A percentile compares a stretch with the other conserved stretches of the same genome.
phyloP scores from a whole-genome alignment of 192 early-diverging fungal genomes.

The Phycomyces nitens region DNA sequence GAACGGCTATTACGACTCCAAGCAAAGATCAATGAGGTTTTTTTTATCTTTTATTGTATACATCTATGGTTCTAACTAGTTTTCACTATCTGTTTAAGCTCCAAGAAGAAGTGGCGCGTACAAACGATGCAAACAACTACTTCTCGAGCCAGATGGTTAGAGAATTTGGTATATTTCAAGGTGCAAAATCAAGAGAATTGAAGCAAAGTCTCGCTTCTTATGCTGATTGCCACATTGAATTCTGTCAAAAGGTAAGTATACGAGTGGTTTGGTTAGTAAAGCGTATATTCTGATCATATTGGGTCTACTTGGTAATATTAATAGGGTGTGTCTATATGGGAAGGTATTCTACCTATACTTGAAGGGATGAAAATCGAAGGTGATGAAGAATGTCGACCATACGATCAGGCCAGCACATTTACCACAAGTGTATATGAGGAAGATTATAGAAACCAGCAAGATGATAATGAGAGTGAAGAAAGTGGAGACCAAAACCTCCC shows the following conservation, averaged over 20 bases:
- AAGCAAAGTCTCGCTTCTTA: slow-evolving; percentile 72
- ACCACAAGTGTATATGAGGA: too few relatives aligned
- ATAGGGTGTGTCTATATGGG: slow-evolving; percentile 6
- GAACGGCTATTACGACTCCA: slow-evolving; percentile 69
- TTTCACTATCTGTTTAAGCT: too few relatives aligned
- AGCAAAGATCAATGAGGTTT: slow-evolving; percentile 61
- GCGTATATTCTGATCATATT: not conserved
- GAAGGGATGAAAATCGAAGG: not conserved
- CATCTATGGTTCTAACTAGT: not conserved
- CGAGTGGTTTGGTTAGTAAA: too few relatives aligned
- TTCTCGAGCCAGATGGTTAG: slow-evolving; percentile 74
- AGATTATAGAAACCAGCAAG: too few relatives aligned
- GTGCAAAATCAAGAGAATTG: slow-evolving; percentile 74
- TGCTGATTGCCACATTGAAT: slow-evolving; percentile 75
- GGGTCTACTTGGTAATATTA: not conserved
- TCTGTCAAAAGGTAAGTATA: slow-evolving; percentile 63
- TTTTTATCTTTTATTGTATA: not conserved
- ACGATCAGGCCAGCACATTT: too few relatives aligned
- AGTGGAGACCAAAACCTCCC: too few relatives aligned
- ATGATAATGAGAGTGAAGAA: too few relatives aligned
- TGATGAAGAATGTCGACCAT: not conserved
- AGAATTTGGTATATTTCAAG: slow-evolving; percentile 81
- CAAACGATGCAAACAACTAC: slow-evolving; percentile 56
- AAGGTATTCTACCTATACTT: slow-evolving; percentile 6
- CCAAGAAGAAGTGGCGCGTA: slow-evolving; percentile 68